Base-by-base conservation (phyloP, 768 basidiomycete species). In the Xerocomellus amylosporus region DNA sequence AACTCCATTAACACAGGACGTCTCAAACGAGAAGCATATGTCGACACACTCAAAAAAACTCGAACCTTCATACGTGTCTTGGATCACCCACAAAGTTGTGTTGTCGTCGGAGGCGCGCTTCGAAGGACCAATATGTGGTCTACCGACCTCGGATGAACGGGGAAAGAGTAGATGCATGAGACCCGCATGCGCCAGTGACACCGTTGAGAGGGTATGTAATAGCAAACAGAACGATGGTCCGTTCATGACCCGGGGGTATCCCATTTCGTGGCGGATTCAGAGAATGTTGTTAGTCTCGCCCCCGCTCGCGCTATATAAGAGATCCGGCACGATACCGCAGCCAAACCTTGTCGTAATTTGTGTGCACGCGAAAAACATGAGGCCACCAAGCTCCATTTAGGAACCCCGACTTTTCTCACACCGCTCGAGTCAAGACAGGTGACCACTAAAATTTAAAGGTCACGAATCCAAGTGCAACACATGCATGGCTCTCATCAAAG, bases 21-120 rank as follows among this genome's bases (percentile, higher is more conserved):
- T 26, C 31, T 36, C 14, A 24, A 49, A 28, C 26, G 45, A 43
- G 50, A 45, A 46, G 26, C 4, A 44, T n/a, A 33, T 41, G 26
- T 49, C 68, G 68, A 70, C 75, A 46, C 54, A 89, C 88, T 88
- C 79, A 65, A 88, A 90, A 70, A 90, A 90, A 0, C 73, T 80
- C 49, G 76, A 59, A 14, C 88, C 88, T 41, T 79, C 75, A 63
- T 86, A 89, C 5, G 79, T 81, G 63, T 88, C 87, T 69, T 87
- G 66, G 12, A 80, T 79, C 14, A 87, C 71, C 88, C 88, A 90
- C 7, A 88, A 63, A 59, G 80, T 83, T 5, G 81, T 60, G 44
- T 58, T 64, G 24, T 51, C 31, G 33, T 9, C 24, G 37, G 60
- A 52, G 51, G 57, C 39, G 5, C 59, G 64, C 50, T 56, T 69